Conservation (phyloP, 2,329 filamentous ascomycete species). For the Blumeria graminis region DNA sequence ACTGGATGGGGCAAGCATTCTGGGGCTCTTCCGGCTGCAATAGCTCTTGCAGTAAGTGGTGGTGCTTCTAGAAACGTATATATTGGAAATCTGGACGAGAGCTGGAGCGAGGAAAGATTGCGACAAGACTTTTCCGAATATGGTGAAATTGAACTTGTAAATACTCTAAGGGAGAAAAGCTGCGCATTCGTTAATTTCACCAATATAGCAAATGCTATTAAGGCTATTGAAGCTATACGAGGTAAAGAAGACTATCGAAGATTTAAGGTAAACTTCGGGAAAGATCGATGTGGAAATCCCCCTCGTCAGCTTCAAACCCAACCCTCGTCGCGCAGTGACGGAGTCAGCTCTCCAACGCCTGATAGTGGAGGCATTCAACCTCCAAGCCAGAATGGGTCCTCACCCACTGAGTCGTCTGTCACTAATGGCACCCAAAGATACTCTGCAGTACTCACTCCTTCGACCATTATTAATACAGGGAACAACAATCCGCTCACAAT, state of each 20-base stretch:
- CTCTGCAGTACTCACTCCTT: slow-evolving; percentile 36
- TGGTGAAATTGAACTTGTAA: slow-evolving; percentile 93
- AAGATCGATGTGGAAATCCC: slow-evolving; percentile 91
- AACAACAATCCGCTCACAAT: slow-evolving; percentile 74
- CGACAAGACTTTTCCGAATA: slow-evolving; percentile 94
- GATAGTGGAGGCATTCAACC: slow-evolving; percentile 14
- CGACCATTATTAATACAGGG: slow-evolving; percentile 53
- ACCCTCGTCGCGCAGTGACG: slow-evolving; percentile 40
- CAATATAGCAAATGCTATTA: slow-evolving; percentile 98
- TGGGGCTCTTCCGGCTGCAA: slow-evolving; percentile 80
- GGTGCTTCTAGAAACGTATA: slow-evolving; percentile 98
- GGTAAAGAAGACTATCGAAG: slow-evolving; percentile 90
- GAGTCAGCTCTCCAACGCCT: slow-evolving; percentile 28
- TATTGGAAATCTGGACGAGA: slow-evolving; percentile 89
- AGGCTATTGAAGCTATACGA: slow-evolving; percentile 88
- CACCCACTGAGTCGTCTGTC: slow-evolving; percentile 20
- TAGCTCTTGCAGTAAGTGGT: slow-evolving; percentile 84
- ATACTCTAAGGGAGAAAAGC: slow-evolving; percentile 92
- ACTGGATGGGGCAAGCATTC: slow-evolving; percentile 99
- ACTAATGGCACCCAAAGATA: slow-evolving; percentile 18
- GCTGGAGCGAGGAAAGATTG: slow-evolving; percentile 87
- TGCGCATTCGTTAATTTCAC: slow-evolving; percentile 99
- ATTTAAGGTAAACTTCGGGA: slow-evolving; percentile 99
- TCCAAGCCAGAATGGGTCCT: slow-evolving; percentile 13
- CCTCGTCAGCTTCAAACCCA: slow-evolving; percentile 59